Evolutionary conservation across 2,329 filamentous ascomycete species (phyloP), one percentile per base, ranked within the genome.

Genomic region (Westerdykella sp.): DNA sequence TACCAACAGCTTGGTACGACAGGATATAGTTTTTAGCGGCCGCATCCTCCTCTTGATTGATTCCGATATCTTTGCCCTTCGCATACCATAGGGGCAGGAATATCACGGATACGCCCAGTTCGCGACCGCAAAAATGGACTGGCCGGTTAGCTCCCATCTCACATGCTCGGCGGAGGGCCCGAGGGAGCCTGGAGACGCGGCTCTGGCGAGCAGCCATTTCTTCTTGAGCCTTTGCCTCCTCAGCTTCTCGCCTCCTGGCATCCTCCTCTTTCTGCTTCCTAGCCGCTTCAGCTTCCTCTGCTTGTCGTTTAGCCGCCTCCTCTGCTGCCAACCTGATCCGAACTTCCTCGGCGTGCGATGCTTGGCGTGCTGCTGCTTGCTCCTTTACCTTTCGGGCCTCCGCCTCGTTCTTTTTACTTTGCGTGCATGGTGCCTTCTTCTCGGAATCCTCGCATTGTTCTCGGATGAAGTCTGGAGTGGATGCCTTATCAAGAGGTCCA

Each of bases 1-100:
- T 65, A 34, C 67, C 67, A 1, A 64, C 65, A 6, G 59, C 53
- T 45, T 69, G 66, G 46, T 67, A 69, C 5, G 63, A 66, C 48
- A 63, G 59, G 41, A 69, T 58, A 47, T 67, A 69, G 1, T 55
- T 54, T 43, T 62, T 61, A 28, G 45, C 42, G 10, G 46, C 40
- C 30, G 46, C 37, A 14, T 59, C 52, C 9, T 53, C 47, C 13
- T 48, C 35, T 28, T 48, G 46, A n/a, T 35, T 36, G 23, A 45
- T 44, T 34, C 46, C 49, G 12, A 67, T 53, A 35, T 67, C 62
- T 18, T 57, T 44, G 13, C 59, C 55, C 12, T 56, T 61, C n/a
- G 55, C 58, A 37, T 60, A 64, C 40, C 65, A 58, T 6, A 69
- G 54, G 4, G 67, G 67, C 3, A 69, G 54, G 38, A 67, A 69